These are phyloP conservation scores for Populus euphratica DNA, from an alignment of 345 rosid genomes.

Conservation along the genomic window DNA sequence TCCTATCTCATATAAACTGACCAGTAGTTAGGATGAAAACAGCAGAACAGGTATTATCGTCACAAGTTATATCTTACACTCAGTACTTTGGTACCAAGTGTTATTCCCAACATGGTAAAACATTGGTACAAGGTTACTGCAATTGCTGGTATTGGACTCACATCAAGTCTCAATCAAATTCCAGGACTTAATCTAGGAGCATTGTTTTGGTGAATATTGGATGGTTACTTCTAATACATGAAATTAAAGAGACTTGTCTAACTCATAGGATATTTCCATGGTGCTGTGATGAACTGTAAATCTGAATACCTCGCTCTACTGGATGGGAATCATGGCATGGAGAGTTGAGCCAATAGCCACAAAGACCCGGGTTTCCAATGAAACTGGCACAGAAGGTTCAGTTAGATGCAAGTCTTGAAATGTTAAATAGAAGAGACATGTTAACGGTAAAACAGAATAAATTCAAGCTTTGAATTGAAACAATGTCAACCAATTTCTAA, in stretches of 20 bases:
- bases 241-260: background rate
- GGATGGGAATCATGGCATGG: constrained; percentile 57
- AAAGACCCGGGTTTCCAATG: constrained; percentile 74
- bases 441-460: background rate
- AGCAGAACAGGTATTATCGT: background rate
- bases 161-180: background rate
- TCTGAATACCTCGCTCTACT: constrained; percentile 60
- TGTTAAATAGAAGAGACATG: background rate
- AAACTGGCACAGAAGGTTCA: constrained; percentile 43
- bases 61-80: background rate
- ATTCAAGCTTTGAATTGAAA: background rate
- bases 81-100: background rate
- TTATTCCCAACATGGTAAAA: background rate
- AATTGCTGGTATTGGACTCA: background rate
- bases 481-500: background rate
- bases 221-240: background rate
- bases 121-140: background rate
- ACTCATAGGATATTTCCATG: background rate
- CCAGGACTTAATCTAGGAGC: background rate
- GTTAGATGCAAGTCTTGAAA: background rate
- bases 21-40: background rate
- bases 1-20: background rate
- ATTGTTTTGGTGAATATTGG: background rate
- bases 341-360: constrained; percentile 72
- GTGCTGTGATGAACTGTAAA: background rate